Evolutionary conservation across 345 rosid species (phyloP).

Genomic region (Nasturtium officinale): DNA sequence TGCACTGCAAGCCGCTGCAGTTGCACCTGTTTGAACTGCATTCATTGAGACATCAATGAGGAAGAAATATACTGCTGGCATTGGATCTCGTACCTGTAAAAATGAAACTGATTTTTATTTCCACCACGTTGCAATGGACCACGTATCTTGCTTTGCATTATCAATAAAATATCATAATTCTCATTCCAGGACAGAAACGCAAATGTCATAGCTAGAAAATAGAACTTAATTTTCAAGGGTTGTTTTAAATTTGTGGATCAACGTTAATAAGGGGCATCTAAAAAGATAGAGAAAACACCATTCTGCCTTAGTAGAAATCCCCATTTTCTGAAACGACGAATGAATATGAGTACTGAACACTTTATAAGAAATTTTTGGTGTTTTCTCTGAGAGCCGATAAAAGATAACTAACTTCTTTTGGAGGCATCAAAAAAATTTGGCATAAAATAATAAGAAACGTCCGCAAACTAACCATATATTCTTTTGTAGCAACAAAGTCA

Average conservation of each 20-base stretch:
- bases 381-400: background rate
- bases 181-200: background rate
- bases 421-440: background rate
- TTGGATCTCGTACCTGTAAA: slow-evolving; percentile 92
- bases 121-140: slow-evolving; percentile 27
- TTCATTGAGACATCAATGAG: slow-evolving; percentile 94
- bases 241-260: background rate
- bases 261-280: background rate
- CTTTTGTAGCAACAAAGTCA: slow-evolving; percentile 91
- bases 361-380: background rate
- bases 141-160: slow-evolving; percentile 4
- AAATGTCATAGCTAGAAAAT: slow-evolving; percentile 6
- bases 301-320: background rate
- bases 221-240: background rate
- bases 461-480: slow-evolving; percentile 86
- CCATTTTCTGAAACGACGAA: background rate
- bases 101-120: slow-evolving; percentile 24
- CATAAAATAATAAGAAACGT: slow-evolving; percentile 41
- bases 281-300: background rate
- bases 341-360: background rate
- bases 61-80: slow-evolving; percentile 95
- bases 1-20: slow-evolving; percentile 98
- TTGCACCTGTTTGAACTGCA: slow-evolving; percentile 93
- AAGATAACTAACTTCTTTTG: slow-evolving; percentile 14
- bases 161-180: slow-evolving; percentile 4